Conservation (phyloP, 495 filamentous ascomycete genomes). For the Geoglossum glabrum region DNA sequence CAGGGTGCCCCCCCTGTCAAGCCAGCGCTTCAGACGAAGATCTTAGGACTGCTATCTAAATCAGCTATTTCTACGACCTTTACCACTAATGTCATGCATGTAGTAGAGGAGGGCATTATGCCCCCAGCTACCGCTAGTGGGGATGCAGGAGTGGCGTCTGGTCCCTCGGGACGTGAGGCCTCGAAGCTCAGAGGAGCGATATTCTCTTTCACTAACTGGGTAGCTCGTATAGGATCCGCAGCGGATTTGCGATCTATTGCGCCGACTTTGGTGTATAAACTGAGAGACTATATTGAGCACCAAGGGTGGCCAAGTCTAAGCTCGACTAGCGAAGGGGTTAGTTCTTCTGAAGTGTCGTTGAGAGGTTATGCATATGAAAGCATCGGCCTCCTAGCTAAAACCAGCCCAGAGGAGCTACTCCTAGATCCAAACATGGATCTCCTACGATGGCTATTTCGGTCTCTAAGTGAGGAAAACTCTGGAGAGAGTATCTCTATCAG, state of each 20-base stretch:
- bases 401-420: slow-evolving; percentile 27
- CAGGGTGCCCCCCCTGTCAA: slow-evolving; percentile 34
- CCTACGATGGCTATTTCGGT: slow-evolving; percentile 59
- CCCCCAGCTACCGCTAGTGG: slow-evolving; percentile 14
- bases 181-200: slow-evolving; percentile 59
- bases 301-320: slow-evolving; percentile 61
- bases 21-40: slow-evolving; percentile 49
- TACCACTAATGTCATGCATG: slow-evolving; percentile 37
- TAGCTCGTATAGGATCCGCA: slow-evolving; percentile 49
- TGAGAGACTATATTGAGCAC: slow-evolving; percentile 53
- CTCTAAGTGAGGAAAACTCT: slow-evolving; percentile 60
- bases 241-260: slow-evolving; percentile 41
- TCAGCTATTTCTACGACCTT: slow-evolving; percentile 48
- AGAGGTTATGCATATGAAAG: slow-evolving; percentile 65
- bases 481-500: slow-evolving; percentile 58
- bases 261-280: slow-evolving; percentile 43
- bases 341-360: slow-evolving; percentile 37
- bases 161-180: slow-evolving; percentile 40
- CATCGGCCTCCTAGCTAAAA: slow-evolving; percentile 54
- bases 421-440: slow-evolving; percentile 36
- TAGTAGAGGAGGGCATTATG: slow-evolving; percentile 47
- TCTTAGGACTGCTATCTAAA: slow-evolving; percentile 55
- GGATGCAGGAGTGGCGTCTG: slow-evolving; percentile 26
- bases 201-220: slow-evolving; percentile 79
- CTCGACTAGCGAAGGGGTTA: slow-evolving; percentile 18